Conservation (phyloP, 495 filamentous ascomycete genomes). For the Haplographium delicatum region DNA sequence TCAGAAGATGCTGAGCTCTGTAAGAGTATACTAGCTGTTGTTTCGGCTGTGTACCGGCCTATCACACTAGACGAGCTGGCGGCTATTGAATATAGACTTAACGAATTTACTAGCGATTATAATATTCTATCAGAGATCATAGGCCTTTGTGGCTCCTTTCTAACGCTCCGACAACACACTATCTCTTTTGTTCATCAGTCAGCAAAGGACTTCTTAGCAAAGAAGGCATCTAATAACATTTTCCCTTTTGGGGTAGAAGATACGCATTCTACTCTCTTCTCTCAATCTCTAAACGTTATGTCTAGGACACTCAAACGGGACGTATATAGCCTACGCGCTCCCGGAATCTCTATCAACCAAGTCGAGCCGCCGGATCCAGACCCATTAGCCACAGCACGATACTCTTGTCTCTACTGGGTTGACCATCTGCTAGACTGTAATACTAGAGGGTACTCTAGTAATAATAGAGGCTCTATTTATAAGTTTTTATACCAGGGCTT, state of each 20-base stretch:
- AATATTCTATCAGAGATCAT: constrained; percentile 13
- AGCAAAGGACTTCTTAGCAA: constrained; percentile 27
- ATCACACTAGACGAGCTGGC: constrained; percentile 9
- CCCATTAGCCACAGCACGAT: not conserved
- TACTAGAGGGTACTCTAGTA: not conserved
- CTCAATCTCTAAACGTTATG: not conserved
- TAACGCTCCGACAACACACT: constrained; percentile 22
- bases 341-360: constrained; percentile 3
- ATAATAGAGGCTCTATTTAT: constrained; percentile 7
- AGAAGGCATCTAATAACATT: constrained; percentile 19
- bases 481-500: constrained; percentile 6
- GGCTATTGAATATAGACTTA: constrained; percentile 5
- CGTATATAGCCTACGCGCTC: constrained; percentile 1
- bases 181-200: constrained; percentile 30
- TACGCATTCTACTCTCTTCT: constrained; percentile 11
- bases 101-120: not conserved
- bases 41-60: constrained; percentile 14
- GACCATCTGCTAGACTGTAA: constrained; percentile 10
- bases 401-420: constrained; percentile 12
- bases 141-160: constrained; percentile 25
- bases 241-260: constrained; percentile 23
- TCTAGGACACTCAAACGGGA: constrained; percentile 7
- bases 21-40: constrained; percentile 19
- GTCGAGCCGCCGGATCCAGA: constrained; percentile 3
- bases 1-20: constrained; percentile 25